Evolutionary conservation across 495 filamentous ascomycete species (phyloP).

Genomic region (Daldinia vernicosa): DNA sequence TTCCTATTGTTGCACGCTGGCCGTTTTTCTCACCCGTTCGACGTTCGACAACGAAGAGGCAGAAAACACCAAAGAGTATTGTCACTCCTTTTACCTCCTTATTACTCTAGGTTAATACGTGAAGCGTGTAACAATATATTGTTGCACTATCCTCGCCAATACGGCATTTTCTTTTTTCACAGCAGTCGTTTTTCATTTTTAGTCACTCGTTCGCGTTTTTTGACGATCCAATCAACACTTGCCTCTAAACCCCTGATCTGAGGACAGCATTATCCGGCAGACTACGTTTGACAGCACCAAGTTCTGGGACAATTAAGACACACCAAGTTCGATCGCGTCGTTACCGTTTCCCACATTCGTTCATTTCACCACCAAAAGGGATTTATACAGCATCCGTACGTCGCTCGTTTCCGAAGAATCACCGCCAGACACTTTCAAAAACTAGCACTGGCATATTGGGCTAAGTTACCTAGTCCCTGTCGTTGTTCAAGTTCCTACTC

Average conservation of each 20-base stretch:
- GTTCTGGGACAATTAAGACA: slow-evolving; percentile 35
- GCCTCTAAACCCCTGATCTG: slow-evolving; percentile 43
- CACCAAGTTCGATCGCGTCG: slow-evolving; percentile 36
- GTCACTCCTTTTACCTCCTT: slow-evolving; percentile 35
- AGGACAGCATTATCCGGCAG: slow-evolving; percentile 45
- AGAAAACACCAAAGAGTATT: slow-evolving; percentile 39
- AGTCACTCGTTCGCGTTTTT: slow-evolving; percentile 43
- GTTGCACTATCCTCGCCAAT: slow-evolving; percentile 23
- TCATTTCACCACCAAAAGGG: slow-evolving; percentile 35
- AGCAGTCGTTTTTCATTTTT: slow-evolving; percentile 19
- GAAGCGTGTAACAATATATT: slow-evolving; percentile 21
- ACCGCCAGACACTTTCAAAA: slow-evolving; percentile 5
- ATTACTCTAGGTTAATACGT: slow-evolving; percentile 10
- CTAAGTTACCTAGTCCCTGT: slow-evolving; percentile 24
- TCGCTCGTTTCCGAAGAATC: slow-evolving; percentile 39
- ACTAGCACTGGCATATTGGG: slow-evolving; percentile 24
- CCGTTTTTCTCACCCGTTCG: slow-evolving; percentile 26
- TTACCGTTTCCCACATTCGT: slow-evolving; percentile 32
- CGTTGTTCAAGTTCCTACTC: slow-evolving; percentile 4
- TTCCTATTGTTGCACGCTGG: slow-evolving; percentile 25
- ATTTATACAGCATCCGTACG: slow-evolving; percentile 28
- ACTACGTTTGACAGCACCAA: slow-evolving; percentile 42
- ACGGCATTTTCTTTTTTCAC: slow-evolving; percentile 24
- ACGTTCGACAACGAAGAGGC: slow-evolving; percentile 12
- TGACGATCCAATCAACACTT: slow-evolving; percentile 35